Conservation (phyloP, 2,329 filamentous ascomycete species). For the Fusarium nodosum region DNA sequence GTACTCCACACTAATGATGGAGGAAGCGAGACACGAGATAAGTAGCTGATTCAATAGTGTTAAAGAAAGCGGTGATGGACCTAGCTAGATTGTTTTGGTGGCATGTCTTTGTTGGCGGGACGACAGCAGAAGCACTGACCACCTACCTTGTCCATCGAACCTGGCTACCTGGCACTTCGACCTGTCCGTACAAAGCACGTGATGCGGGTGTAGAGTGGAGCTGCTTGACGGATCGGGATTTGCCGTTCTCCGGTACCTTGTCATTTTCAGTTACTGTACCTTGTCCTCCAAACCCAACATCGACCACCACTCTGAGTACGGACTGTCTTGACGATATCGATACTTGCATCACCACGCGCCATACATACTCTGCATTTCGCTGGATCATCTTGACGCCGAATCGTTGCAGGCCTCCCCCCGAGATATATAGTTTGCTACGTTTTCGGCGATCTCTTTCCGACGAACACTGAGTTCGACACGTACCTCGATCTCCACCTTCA, state of each 20-base stretch:
- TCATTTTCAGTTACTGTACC: slow-evolving; percentile 54
- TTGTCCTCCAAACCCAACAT: slow-evolving; percentile 52
- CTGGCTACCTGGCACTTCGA: neutral
- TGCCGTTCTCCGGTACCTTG: slow-evolving; percentile 49
- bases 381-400: slow-evolving; percentile 42
- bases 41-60: slow-evolving; percentile 34
- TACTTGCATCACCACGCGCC: slow-evolving; percentile 48
- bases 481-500: slow-evolving; percentile 44
- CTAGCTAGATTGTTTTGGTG: slow-evolving; percentile 45
- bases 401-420: slow-evolving; percentile 43
- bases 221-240: slow-evolving; percentile 48
- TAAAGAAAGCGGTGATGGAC: slow-evolving; percentile 25
- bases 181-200: slow-evolving; percentile 44
- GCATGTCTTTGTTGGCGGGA: slow-evolving; percentile 37
- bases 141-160: neutral
- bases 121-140: slow-evolving; percentile 30
- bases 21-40: slow-evolving; percentile 37
- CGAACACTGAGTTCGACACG: slow-evolving; percentile 47
- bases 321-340: slow-evolving; percentile 48
- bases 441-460: slow-evolving; percentile 41
- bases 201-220: slow-evolving; percentile 41
- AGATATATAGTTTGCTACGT: slow-evolving; percentile 47
- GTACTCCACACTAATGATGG: slow-evolving; percentile 36
- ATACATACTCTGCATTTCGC: slow-evolving; percentile 28
- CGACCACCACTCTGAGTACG: slow-evolving; percentile 47